Conservation (phyloP, 768 basidiomycete species). For the Dioszegia crocea region DNA sequence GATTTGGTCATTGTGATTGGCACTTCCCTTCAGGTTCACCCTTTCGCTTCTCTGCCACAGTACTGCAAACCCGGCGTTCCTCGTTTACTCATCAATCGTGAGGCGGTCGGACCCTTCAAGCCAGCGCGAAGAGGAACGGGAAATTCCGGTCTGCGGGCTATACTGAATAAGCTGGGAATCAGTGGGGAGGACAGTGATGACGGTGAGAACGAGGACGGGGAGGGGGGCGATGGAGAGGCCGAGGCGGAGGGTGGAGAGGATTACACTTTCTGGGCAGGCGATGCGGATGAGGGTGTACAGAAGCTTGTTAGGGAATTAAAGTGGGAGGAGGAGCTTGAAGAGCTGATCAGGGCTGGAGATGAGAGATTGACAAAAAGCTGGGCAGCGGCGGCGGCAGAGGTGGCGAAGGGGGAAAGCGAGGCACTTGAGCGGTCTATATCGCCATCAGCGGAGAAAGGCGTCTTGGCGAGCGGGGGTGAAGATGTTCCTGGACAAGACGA, state of each 20-base stretch:
- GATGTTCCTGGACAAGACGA: constrained; percentile 6
- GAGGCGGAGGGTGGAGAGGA: not conserved
- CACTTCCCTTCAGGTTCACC: constrained; percentile 65
- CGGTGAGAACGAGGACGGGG: constrained; percentile 3
- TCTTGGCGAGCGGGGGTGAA: not conserved
- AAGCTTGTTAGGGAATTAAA: constrained; percentile 66
- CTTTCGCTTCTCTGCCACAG: constrained; percentile 73
- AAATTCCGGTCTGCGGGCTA: not conserved
- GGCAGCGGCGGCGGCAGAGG: not conserved
- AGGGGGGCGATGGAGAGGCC: not conserved
- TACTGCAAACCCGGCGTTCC: constrained; percentile 61
- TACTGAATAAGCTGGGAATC: not conserved
- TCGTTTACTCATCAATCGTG: constrained; percentile 84
- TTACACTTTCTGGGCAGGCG: constrained; percentile 32
- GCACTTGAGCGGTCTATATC: too few species aligned
- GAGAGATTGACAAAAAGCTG: constrained; percentile 7
- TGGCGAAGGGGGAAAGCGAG: not conserved
- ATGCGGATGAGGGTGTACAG: constrained; percentile 60
- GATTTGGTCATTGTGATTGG: constrained; percentile 88
- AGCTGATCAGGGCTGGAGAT: constrained; percentile 13
- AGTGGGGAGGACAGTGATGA: not conserved
- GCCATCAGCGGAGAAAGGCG: not conserved
- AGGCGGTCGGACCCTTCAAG: constrained; percentile 60
- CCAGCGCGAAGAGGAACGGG: not conserved
- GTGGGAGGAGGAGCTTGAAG: constrained; percentile 55